Base-by-base conservation (phyloP, 345 rosid genomes). In the Eucalyptus guilfoylei region DNA sequence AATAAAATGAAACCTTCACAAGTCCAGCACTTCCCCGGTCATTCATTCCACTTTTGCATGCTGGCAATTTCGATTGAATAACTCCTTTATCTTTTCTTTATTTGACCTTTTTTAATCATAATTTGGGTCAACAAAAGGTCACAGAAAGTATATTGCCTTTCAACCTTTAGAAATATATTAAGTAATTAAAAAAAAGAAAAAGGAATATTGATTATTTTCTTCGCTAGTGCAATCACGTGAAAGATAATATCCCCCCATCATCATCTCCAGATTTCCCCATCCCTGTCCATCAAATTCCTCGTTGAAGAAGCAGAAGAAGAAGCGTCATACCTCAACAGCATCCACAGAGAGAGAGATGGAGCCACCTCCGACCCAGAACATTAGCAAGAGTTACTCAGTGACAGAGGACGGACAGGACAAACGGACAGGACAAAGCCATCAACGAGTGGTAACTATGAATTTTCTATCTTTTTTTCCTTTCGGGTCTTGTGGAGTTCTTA, bases 351-450 rank as follows among this genome's bases (percentile, higher is more conserved):
- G 45, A 69, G 17, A 28, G 49, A 86, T 90, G 91, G 91, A 90
- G 32, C 91, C 91, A 21, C 91, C 91, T 72, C 89, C 72, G 55
- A 15, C 88, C 12, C 91, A 90, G 54, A 80, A 26, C 69, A 90
- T 90, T 11, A 87, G 86, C 89, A 58, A 72, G 91, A 88, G 23
- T 69, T 26, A 83, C 32, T 9, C 55, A 6, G 88, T 8, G 15
- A 16, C 42, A 19, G 89, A 88, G 60, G 88, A 86, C 55, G 88
- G 44, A 26, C 88, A 88, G 55, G 89, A 90, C 76, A 90, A 90
- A 37, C 55, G 88, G 44, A 26, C 88, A 88, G 55, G 89, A 90
- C 76, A 90, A 90, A 37, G 89, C 76, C 88, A 86, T 88, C 88
- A 90, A 90, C 88, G 81, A 88, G 76, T 88, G 91, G 91, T 90